phyloP scores from a whole-genome alignment of 2,329 filamentous ascomycete species.

The Neonectria magnoliae region DNA sequence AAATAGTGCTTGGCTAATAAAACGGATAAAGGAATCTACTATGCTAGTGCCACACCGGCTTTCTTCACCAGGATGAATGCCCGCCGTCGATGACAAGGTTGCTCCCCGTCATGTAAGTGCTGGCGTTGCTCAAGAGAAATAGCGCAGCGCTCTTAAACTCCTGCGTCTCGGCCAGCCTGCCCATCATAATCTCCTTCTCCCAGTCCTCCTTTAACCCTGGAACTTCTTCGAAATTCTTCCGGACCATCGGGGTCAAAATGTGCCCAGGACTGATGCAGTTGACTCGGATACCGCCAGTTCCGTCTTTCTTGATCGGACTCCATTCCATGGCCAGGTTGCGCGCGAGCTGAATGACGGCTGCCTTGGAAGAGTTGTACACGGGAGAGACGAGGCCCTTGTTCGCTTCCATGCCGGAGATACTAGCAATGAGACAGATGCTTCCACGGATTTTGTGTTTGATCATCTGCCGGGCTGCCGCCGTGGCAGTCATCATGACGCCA shows the following conservation, averaged over 20 bases:
- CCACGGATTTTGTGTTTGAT: slow-evolving; percentile 60
- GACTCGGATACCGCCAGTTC: slow-evolving; percentile 68
- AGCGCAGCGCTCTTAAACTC: slow-evolving; percentile 71
- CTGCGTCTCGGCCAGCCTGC: slow-evolving; percentile 63
- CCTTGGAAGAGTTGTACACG: slow-evolving; percentile 75
- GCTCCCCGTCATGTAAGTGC: slow-evolving; percentile 70
- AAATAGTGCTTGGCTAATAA: neutral
- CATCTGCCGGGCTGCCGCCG: slow-evolving; percentile 66
- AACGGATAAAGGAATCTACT: neutral
- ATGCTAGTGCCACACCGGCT: neutral
- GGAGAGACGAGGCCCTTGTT: slow-evolving; percentile 70
- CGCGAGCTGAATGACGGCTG: slow-evolving; percentile 70
- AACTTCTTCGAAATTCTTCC: slow-evolving; percentile 73
- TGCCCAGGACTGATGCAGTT: slow-evolving; percentile 77
- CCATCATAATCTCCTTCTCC: slow-evolving; percentile 80
- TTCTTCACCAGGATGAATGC: slow-evolving; percentile 45
- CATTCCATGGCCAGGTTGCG: slow-evolving; percentile 72
- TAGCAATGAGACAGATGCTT: slow-evolving; percentile 67
- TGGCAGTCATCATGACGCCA: slow-evolving; percentile 51
- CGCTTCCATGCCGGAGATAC: slow-evolving; percentile 64
- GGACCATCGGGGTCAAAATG: slow-evolving; percentile 77
- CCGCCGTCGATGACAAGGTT: slow-evolving; percentile 67
- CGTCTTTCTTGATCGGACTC: slow-evolving; percentile 56
- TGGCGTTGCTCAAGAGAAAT: slow-evolving; percentile 70
- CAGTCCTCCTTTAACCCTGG: slow-evolving; percentile 69